Evolutionary conservation across 371 early-diverging fungal genomes (phyloP), one percentile per base, ranked within the genome.

Genomic region (Rhizopus microsporus): DNA sequence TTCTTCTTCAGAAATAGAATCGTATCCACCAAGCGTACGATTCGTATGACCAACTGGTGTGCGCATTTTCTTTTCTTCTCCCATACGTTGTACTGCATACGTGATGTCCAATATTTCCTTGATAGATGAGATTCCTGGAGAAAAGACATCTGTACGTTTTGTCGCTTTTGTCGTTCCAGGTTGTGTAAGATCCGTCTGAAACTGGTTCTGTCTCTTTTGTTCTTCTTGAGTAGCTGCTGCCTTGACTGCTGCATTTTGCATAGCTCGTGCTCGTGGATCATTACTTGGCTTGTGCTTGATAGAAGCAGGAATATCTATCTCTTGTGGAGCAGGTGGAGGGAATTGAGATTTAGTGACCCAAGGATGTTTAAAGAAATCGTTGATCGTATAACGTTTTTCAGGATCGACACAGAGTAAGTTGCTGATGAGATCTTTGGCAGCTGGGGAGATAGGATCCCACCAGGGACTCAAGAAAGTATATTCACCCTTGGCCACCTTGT

Each of bases 321-420:
- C 33, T 38, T 37, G 31, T 15, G 44, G 46, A 38, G 48, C 37
- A 39, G 62, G 62, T 15, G 61, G 56, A 9, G 68, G 63, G 47
- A 55, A 57, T 40, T 71, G 74, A n/a, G 72, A 70, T 16, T 65
- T 57, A 2, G 62, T 75, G 49, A 89, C 72, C 94, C 94, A 96
- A n/a, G 92, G 93, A 59, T 94, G 93, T 13, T 77, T 71, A 58
- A 96, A 81, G 72, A 94, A 84, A 23, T 77, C 71, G 9, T 83
- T 75, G 23, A 86, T 82, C 13, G 83, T 83, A 57, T 84, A 80
- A 12, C 88, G 76, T 53, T 78, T 63, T 40, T 69, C 59, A 3
- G 87, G 78, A 42, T 85, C 75, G 5, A 82, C 76, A 15, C 76
- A 77, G 37, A 92, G 62, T 50, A 90, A 62, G 13, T 78, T 78